These are phyloP conservation scores for Xylariaceae sp. DNA, from an alignment of 2,329 filamentous ascomycete species.

Conservation along the genomic window DNA sequence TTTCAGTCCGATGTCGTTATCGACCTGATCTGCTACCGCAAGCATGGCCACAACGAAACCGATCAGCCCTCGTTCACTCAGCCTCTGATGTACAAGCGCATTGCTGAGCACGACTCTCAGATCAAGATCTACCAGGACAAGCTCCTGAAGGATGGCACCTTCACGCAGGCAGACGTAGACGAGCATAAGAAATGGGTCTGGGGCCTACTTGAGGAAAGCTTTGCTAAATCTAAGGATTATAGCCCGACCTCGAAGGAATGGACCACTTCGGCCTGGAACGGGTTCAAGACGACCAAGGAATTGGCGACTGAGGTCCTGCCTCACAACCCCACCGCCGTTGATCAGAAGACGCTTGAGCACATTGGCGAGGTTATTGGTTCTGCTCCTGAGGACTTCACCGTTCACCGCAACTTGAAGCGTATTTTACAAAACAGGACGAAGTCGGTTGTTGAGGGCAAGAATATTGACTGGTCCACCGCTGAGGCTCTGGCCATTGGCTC, in stretches of 20 bases:
- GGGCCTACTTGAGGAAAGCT: slow-evolving; percentile 98
- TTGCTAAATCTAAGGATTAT: slow-evolving; percentile 95
- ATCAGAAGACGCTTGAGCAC: slow-evolving; percentile 67
- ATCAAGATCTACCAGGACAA: slow-evolving; percentile 90
- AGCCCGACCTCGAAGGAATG: slow-evolving; percentile 95
- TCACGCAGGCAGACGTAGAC: slow-evolving; percentile 95
- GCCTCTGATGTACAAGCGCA: slow-evolving; percentile 98
- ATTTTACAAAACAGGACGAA: slow-evolving; percentile 88
- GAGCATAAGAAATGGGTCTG: slow-evolving; percentile 99
- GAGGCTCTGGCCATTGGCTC: slow-evolving; percentile 94
- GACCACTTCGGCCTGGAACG: slow-evolving; percentile 98
- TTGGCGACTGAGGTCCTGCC: slow-evolving; percentile 90
- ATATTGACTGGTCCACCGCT: slow-evolving; percentile 96
- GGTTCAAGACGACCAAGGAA: slow-evolving; percentile 98
- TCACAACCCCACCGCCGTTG: slow-evolving; percentile 82
- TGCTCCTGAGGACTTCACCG: slow-evolving; percentile 77
- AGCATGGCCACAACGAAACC: slow-evolving; percentile 98
- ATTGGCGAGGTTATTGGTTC: slow-evolving; percentile 78
- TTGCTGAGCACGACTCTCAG: slow-evolving; percentile 76
- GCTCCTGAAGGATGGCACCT: slow-evolving; percentile 86
- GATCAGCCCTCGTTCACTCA: slow-evolving; percentile 99
- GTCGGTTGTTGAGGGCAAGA: slow-evolving; percentile 84
- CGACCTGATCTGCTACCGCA: slow-evolving; percentile 97
- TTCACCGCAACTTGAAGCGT: slow-evolving; percentile 96
- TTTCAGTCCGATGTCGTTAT: slow-evolving; percentile 99